Percentiles rank a stretch among this genome's conserved stretches.
Evolutionary conservation across 108 stramenopile genomes (phyloP).

Genomic region (Fistulifera pelliculosa): DNA sequence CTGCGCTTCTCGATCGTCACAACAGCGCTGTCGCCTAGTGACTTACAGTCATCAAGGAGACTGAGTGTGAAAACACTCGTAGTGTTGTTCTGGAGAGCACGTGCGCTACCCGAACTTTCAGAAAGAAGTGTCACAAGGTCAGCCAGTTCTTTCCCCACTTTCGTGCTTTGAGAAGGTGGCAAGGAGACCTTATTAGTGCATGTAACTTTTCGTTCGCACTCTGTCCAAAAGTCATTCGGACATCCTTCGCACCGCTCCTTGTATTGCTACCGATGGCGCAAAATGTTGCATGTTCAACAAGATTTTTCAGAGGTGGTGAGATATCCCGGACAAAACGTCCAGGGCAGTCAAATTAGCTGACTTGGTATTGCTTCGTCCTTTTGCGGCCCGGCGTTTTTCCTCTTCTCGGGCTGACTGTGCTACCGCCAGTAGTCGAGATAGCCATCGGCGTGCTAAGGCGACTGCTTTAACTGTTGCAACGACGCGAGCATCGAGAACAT

Average conservation of each 20-base stretch:
- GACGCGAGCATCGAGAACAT: constrained; percentile 71
- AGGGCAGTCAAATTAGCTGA: constrained; percentile 35
- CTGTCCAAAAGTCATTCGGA: constrained; percentile 71
- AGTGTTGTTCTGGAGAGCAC: constrained; percentile 29
- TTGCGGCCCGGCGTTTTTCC: constrained; percentile 69
- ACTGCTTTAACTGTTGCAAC: constrained; percentile 64
- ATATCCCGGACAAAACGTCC: constrained; percentile 63
- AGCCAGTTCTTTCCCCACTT: constrained; percentile 75
- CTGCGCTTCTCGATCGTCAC: constrained; percentile 72
- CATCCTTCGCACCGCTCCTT: constrained; percentile 44
- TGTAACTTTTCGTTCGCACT: constrained; percentile 57
- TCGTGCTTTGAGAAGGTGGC: constrained; percentile 67
- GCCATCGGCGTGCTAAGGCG: constrained; percentile 54
- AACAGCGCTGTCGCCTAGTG: constrained; percentile 59
- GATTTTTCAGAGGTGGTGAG: constrained; percentile 43
- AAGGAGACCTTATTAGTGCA: constrained; percentile 57
- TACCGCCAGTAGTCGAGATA: constrained; percentile 67
- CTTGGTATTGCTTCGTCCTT: constrained; percentile 5
- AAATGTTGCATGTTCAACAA: constrained; percentile 75
- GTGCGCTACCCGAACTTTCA: constrained; percentile 31
- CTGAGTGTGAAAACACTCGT: constrained; percentile 18
- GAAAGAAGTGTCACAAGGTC: constrained; percentile 59
- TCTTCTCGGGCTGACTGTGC: constrained; percentile 73
- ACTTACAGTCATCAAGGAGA: constrained; percentile 52
- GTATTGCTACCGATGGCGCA: constrained; percentile 72